Evolutionary conservation across 2,329 filamentous ascomycete genomes (phyloP).

Genomic region (Fusarium keratoplasticum): DNA sequence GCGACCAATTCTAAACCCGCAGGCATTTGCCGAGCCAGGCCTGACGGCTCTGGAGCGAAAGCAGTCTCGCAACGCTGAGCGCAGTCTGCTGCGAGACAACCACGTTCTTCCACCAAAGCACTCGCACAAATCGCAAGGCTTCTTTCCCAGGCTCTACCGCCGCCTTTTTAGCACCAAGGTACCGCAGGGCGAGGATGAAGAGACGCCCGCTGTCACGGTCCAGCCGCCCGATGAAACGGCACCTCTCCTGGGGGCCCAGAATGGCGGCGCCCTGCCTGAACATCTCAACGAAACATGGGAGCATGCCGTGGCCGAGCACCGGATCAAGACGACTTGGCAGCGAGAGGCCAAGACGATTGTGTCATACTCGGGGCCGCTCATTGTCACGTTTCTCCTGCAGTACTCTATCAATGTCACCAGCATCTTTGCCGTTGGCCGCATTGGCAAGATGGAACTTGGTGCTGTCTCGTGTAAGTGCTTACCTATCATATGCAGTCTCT

Average conservation of each 20-base stretch:
- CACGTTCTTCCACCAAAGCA: conserved; percentile 74
- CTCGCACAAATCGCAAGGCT: conserved; percentile 47
- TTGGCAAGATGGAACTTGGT: conserved; percentile 72
- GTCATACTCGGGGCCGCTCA: conserved; percentile 76
- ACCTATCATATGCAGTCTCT: neutral
- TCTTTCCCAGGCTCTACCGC: conserved; percentile 58
- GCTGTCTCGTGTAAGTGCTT: conserved; percentile 55
- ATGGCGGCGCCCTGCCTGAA: conserved; percentile 58
- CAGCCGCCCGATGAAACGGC: conserved; percentile 56
- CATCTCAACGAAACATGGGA: conserved; percentile 83
- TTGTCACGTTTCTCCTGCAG: conserved; percentile 79
- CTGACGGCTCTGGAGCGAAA: conserved; percentile 67
- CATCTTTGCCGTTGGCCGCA: conserved; percentile 81
- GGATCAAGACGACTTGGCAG: conserved; percentile 91
- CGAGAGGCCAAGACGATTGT: conserved; percentile 86
- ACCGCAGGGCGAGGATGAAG: conserved; percentile 49
- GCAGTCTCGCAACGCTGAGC: conserved; percentile 68
- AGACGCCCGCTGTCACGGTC: conserved; percentile 49
- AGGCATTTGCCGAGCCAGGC: conserved; percentile 57
- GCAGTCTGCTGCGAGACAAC: conserved; percentile 73
- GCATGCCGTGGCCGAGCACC: conserved; percentile 82
- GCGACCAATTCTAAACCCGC: conserved; percentile 75
- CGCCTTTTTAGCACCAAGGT: conserved; percentile 69
- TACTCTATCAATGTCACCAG: conserved; percentile 87
- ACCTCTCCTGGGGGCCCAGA: conserved; percentile 54